Percentiles rank a stretch among this genome's conserved stretches.
These are phyloP conservation scores for Hypomyces rosellus DNA, from an alignment of 2,329 filamentous ascomycete species.

Conservation along the genomic window DNA sequence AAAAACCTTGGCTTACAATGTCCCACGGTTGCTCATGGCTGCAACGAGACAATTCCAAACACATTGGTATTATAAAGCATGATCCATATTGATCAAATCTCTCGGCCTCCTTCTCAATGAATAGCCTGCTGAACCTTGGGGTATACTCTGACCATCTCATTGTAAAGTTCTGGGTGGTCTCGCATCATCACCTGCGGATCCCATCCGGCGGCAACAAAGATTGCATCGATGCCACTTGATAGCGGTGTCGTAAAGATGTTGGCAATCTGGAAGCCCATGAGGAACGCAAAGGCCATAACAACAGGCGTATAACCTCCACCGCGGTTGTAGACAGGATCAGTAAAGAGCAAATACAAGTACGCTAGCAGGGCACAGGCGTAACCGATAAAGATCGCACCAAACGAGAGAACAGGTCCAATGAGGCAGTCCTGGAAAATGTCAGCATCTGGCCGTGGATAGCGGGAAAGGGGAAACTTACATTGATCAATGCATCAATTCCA, in stretches of 20 bases:
- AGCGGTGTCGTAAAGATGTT: conserved; percentile 87
- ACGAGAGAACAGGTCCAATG: conserved; percentile 65
- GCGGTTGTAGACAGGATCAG: conserved; percentile 69
- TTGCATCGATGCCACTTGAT: conserved; percentile 81
- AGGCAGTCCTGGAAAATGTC: conserved; percentile 57
- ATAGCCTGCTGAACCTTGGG: conserved; percentile 77
- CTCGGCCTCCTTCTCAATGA: conserved; percentile 21
- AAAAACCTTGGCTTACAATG: too few species aligned
- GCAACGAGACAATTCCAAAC: too few species aligned
- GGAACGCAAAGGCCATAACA: conserved; percentile 76
- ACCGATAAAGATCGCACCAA: conserved; percentile 76
- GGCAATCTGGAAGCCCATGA: conserved; percentile 85
- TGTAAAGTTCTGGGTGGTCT: conserved; percentile 77
- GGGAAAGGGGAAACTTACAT: conserved; percentile 35
- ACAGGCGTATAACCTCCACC: conserved; percentile 65
- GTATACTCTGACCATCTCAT: conserved; percentile 72
- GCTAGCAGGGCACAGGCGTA: conserved; percentile 76
- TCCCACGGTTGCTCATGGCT: too few species aligned
- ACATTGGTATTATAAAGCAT: too few species aligned
- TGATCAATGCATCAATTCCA: conserved; percentile 83
- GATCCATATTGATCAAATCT: background rate
- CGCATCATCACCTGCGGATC: conserved; percentile 68
- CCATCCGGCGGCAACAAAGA: conserved; percentile 74
- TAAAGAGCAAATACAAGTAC: conserved; percentile 82
- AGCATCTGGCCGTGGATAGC: conserved; percentile 6